Evolutionary conservation across 1,139 yeast genomes (phyloP).

Genomic region (Scheffersomyces segobiensis): DNA sequence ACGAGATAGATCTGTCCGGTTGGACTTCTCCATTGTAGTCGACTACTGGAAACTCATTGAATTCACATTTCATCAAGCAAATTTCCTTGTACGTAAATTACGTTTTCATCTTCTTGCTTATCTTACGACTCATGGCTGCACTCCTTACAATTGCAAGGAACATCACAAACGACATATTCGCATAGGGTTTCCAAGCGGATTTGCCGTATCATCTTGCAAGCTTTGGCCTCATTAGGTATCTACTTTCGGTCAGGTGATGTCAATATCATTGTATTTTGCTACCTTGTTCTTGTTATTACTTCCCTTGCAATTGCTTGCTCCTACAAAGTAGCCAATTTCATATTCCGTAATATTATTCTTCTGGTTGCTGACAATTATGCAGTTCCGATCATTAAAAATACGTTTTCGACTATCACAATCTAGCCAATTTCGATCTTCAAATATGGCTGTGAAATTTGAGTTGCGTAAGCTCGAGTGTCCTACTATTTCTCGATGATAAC

Average conservation of each 20-base stretch:
- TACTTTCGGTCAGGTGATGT: slow-evolving; percentile 2
- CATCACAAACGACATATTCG: slow-evolving; percentile 3
- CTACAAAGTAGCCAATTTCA: slow-evolving; percentile 6
- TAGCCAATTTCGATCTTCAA: slow-evolving; percentile 3
- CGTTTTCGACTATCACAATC: slow-evolving; percentile 16
- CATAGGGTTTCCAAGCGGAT: slow-evolving; percentile 10
- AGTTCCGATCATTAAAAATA: slow-evolving; percentile 15
- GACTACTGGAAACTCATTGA: slow-evolving; percentile 15
- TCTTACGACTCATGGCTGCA: slow-evolving; percentile 4
- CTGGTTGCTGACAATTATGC: slow-evolving; percentile 6
- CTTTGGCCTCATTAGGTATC: slow-evolving; percentile 16
- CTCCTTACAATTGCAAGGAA: neutral
- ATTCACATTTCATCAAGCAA: slow-evolving; percentile 13
- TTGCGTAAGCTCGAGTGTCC: slow-evolving; percentile 9
- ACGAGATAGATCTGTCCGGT: neutral
- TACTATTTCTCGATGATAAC: slow-evolving; percentile 16
- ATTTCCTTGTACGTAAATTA: slow-evolving; percentile 1
- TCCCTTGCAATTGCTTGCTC: slow-evolving; percentile 11
- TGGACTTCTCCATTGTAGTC: slow-evolving; percentile 16
- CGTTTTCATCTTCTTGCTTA: slow-evolving; percentile 11
- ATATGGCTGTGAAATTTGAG: slow-evolving; percentile 10
- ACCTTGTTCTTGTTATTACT: slow-evolving; percentile 1
- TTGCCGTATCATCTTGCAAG: slow-evolving; percentile 12
- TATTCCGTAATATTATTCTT: slow-evolving; percentile 12
- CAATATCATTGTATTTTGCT: slow-evolving; percentile 1